Evolutionary conservation across 1,139 yeast species (phyloP).

Genomic region (Protomyces inundatus): DNA sequence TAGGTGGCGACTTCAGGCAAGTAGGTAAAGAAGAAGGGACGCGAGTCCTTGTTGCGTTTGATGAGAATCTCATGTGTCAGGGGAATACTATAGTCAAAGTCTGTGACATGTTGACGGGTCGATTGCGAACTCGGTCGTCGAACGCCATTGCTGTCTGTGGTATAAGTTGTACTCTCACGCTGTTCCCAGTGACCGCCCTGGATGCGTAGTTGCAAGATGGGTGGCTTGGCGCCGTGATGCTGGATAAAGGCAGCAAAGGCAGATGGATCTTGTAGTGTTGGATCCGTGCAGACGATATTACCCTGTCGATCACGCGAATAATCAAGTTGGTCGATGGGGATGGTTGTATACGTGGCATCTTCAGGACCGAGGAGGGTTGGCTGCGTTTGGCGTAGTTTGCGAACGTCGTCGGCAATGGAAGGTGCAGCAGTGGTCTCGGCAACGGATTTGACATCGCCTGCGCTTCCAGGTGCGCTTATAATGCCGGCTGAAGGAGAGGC

Average conservation of each 20-base stretch:
- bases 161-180: not conserved
- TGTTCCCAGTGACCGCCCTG: conserved; percentile 11
- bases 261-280: not conserved
- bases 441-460: no score
- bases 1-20: not conserved
- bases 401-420: no score
- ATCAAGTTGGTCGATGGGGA: not conserved
- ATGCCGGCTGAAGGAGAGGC: no score
- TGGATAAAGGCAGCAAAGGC: conserved; percentile 3
- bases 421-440: no score
- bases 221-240: conserved; percentile 11
- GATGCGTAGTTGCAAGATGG: not conserved
- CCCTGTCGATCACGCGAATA: not conserved
- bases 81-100: not conserved
- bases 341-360: no score
- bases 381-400: no score
- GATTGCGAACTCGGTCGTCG: not conserved
- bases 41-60: conserved; percentile 1
- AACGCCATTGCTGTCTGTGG: not conserved
- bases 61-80: conserved; percentile 4
- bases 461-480: no score
- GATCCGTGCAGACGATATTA: conserved; percentile 7
- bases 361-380: no score
- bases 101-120: conserved; percentile 1
- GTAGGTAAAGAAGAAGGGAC: conserved; percentile 5